A percentile compares a stretch with the other conserved stretches of the same genome.
These are phyloP conservation scores for Tricharina praecox DNA, from an alignment of 495 filamentous ascomycete genomes.

Conservation along the genomic window DNA sequence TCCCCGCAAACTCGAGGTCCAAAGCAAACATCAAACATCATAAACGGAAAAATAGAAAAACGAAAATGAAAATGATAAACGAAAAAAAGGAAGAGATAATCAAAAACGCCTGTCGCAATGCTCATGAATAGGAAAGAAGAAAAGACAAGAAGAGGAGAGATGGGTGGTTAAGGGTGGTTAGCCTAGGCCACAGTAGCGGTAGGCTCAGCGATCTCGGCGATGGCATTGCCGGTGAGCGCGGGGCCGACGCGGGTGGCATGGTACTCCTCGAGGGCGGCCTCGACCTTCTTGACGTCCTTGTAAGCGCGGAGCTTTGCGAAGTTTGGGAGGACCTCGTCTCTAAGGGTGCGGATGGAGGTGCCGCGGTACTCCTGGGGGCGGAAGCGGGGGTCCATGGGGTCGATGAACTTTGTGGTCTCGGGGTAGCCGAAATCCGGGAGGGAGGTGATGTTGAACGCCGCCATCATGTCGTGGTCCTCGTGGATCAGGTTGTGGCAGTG, in stretches of 20 bases:
- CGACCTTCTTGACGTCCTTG: slow-evolving; percentile 6
- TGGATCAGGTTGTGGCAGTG: slow-evolving; percentile 44
- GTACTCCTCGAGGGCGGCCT: slow-evolving; percentile 20
- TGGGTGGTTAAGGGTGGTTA: no score
- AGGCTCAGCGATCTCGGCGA: no score
- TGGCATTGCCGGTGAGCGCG: not conserved
- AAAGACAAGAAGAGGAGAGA: no score
- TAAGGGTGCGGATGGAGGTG: not conserved
- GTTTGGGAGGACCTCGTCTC: slow-evolving; percentile 4
- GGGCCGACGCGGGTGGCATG: not conserved
- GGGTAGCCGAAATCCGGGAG: slow-evolving; percentile 34
- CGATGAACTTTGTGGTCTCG: slow-evolving; percentile 30
- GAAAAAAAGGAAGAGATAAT: no score
- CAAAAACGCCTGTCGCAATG: no score
- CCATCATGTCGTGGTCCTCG: slow-evolving; percentile 50
- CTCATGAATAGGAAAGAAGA: no score
- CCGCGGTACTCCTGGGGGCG: slow-evolving; percentile 14
- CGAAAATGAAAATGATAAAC: no score
- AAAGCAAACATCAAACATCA: no score
- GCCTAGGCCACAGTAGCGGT: no score
- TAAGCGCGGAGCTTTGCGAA: slow-evolving; percentile 17
- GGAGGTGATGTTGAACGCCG: slow-evolving; percentile 39
- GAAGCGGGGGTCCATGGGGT: slow-evolving; percentile 23
- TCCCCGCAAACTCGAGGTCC: no score
- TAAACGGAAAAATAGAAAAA: no score